A percentile compares a stretch with the other conserved stretches of the same genome.
Conservation (phyloP, 768 basidiomycete species). For the Russula olivacea region DNA sequence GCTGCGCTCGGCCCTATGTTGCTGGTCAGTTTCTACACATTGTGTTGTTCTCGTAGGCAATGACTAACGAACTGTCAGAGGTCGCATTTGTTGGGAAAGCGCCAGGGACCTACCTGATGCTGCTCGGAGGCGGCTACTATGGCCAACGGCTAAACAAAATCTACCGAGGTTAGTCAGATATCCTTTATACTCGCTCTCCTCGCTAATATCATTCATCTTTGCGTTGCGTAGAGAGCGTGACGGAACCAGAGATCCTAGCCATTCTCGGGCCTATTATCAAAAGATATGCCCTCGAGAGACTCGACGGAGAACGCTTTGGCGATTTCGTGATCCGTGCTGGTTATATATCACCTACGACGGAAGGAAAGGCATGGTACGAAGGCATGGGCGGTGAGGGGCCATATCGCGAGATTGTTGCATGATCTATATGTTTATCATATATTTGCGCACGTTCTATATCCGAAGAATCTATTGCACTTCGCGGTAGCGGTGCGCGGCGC, state of each 20-base stretch:
- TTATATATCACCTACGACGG: conserved; percentile 79
- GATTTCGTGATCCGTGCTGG: conserved; percentile 92
- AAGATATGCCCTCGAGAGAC: conserved; percentile 80
- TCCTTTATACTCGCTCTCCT: not conserved
- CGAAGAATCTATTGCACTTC: not conserved
- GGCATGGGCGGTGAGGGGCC: conserved; percentile 73
- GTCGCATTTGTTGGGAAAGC: conserved; percentile 97
- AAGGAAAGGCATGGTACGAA: conserved; percentile 85
- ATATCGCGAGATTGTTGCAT: conserved; percentile 35
- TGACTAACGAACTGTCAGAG: conserved; percentile 43
- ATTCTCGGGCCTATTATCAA: conserved; percentile 94
- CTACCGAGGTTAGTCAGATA: conserved; percentile 57
- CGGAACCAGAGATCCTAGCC: conserved; percentile 85
- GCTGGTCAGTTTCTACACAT: conserved; percentile 50
- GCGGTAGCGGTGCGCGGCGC: too few species aligned
- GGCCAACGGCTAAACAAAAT: conserved; percentile 96
- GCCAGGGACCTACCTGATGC: conserved; percentile 86
- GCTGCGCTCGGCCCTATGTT: conserved; percentile 88
- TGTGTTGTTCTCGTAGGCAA: not conserved
- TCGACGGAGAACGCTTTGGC: conserved; percentile 87
- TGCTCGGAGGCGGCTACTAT: conserved; percentile 92
- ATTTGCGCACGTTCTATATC: not conserved
- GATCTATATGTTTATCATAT: not conserved
- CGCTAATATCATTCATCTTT: not conserved
- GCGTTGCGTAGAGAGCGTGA: conserved; percentile 60